Percentiles rank a stretch among this genome's conserved stretches.
These are phyloP conservation scores for Aphanomyces astaci DNA, from an alignment of 352 stramenopile genomes.

Conservation along the genomic window DNA sequence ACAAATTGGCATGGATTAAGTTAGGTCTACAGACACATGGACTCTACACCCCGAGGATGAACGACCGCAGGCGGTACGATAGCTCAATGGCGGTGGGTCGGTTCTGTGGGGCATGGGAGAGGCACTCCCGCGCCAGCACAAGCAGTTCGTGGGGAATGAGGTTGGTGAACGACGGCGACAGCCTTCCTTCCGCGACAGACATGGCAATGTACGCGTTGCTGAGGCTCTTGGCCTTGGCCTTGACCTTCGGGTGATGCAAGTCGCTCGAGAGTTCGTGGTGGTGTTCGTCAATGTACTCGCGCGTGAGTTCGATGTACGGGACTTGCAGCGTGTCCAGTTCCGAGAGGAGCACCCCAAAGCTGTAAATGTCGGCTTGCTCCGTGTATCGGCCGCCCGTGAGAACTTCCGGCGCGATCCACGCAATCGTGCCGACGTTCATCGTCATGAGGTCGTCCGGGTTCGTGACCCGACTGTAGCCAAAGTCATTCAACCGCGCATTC, in stretches of 20 bases:
- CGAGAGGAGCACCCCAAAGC: conserved; percentile 19
- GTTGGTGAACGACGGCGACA: conserved; percentile 39
- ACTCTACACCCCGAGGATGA: neutral
- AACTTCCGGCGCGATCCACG: conserved; percentile 49
- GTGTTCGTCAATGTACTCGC: conserved; percentile 19
- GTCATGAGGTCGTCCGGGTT: conserved; percentile 36
- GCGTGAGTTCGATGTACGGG: conserved; percentile 22
- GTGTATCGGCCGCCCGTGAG: conserved; percentile 16
- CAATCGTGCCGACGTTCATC: conserved; percentile 40
- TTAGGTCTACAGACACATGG: neutral
- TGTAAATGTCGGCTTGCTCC: conserved; percentile 22
- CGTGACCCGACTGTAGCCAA: conserved; percentile 47
- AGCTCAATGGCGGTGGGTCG: conserved; percentile 56
- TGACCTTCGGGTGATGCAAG: conserved; percentile 17
- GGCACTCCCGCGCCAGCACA: conserved; percentile 40
- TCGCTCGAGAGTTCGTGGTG: conserved; percentile 16
- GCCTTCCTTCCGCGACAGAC: conserved; percentile 38
- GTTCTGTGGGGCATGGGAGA: conserved; percentile 42
- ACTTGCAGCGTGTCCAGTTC: conserved; percentile 20
- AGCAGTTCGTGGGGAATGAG: conserved; percentile 47
- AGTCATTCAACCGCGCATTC: conserved; percentile 60
- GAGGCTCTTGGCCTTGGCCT: conserved; percentile 21
- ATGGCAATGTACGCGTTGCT: conserved; percentile 43
- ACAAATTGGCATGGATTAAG: neutral
- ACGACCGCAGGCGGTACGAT: conserved; percentile 46